phyloP scores from a whole-genome alignment of 768 basidiomycete species.

The Rhodotorula babjevae region DNA sequence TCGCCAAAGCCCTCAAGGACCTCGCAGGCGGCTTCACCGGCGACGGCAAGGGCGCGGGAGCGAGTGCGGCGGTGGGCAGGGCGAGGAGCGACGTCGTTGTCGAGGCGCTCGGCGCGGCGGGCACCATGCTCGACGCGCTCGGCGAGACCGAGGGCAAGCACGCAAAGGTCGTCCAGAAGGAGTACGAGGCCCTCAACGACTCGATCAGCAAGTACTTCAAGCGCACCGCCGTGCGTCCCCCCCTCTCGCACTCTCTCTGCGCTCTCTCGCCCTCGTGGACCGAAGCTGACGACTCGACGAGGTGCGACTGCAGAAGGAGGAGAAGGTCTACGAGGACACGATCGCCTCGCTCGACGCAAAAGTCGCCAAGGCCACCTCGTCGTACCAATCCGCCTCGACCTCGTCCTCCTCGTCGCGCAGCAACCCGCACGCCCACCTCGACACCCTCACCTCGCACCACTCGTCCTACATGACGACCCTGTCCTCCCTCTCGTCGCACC shows the following conservation, averaged over 20 bases:
- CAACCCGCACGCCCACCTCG: conserved; percentile 4
- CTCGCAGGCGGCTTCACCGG: conserved; percentile 13
- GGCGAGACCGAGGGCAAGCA: conserved; percentile 21
- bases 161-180: conserved; percentile 24
- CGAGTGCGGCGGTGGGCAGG: too few species aligned
- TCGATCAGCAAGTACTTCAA: conserved; percentile 22
- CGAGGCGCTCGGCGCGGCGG: conserved; percentile 8
- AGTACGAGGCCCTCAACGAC: conserved; percentile 40
- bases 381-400: conserved; percentile 21
- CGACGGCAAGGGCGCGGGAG: conserved; percentile 5
- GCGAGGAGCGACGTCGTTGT: conserved; percentile 9
- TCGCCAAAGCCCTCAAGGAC: conserved; percentile 27
- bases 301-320: conserved; percentile 25
- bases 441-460: conserved; percentile 27
- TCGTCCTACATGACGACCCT: conserved; percentile 27
- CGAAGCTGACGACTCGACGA: too few species aligned
- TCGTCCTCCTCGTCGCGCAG: neutral
- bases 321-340: conserved; percentile 32
- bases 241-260: neutral
- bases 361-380: conserved; percentile 33
- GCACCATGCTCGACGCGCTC: conserved; percentile 24
- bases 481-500: conserved; percentile 20
- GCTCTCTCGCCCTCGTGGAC: too few species aligned
- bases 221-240: conserved; percentile 23
- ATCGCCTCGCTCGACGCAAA: conserved; percentile 30